Percentiles rank a stretch among this genome's conserved stretches.
Conservation (phyloP, 1,284 basidiomycete genomes). For the Puccinia polysora region DNA sequence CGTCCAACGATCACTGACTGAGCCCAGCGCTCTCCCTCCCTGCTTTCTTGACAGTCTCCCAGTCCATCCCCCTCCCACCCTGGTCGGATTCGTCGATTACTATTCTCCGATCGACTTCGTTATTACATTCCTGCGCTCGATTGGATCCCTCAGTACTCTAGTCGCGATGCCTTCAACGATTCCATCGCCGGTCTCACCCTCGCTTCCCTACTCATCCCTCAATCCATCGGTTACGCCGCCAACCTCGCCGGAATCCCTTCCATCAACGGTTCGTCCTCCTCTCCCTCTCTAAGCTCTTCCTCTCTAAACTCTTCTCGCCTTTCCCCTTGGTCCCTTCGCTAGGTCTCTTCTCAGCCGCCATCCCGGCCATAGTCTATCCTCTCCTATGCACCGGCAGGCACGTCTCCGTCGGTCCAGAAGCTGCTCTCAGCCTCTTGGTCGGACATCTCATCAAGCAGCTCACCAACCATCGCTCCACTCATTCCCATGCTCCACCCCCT, state of each 20-base stretch:
- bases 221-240: constrained; percentile 81
- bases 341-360: constrained; percentile 65
- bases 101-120: constrained; percentile 21
- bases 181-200: constrained; percentile 75
- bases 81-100: too few species aligned
- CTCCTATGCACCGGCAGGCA: constrained; percentile 72
- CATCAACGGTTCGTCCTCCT: constrained; percentile 45
- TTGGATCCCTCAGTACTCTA: constrained; percentile 42
- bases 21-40: too few species aligned
- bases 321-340: constrained; percentile 53
- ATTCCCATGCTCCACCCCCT: constrained; percentile 59
- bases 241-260: constrained; percentile 62
- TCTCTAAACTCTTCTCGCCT: too few species aligned
- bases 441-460: constrained; percentile 75
- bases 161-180: constrained; percentile 56
- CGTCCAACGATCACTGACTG: too few species aligned
- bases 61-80: too few species aligned
- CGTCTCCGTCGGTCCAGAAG: constrained; percentile 73
- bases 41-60: too few species aligned
- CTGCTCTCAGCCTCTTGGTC: constrained; percentile 77
- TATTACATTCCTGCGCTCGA: constrained; percentile 42
- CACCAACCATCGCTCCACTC: constrained; percentile 61
- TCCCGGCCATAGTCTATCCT: constrained; percentile 67
- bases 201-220: constrained; percentile 82
- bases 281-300: neutral